Percentiles rank a stretch among this genome's conserved stretches.
phyloP scores from a whole-genome alignment of 768 basidiomycete species.

The Dioszegia aurantiaca region DNA sequence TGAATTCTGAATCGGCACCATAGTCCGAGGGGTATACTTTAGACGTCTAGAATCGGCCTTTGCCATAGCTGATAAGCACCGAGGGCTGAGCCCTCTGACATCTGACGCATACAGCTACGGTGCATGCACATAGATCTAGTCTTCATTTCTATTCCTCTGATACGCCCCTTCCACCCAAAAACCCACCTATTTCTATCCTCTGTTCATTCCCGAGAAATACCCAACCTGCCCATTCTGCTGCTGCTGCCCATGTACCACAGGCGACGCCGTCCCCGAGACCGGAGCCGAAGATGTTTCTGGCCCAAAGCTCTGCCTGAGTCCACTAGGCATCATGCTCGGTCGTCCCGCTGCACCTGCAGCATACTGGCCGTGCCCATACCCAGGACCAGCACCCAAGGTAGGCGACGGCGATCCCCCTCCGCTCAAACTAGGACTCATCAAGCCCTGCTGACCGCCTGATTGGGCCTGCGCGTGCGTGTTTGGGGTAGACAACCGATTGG shows the following conservation, averaged over 20 bases:
- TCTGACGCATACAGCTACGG: too few relatives aligned
- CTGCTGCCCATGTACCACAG: not conserved
- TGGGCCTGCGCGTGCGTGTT: too few relatives aligned
- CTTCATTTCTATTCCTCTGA: too few relatives aligned
- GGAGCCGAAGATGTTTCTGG: conserved; percentile 10
- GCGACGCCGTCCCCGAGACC: not conserved
- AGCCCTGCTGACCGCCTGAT: not conserved
- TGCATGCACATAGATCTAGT: too few relatives aligned
- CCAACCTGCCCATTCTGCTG: not conserved
- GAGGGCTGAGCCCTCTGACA: too few relatives aligned
- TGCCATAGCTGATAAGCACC: too few relatives aligned
- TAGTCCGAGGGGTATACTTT: too few relatives aligned
- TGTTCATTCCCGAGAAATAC: not conserved
- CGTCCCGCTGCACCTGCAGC: too few relatives aligned
- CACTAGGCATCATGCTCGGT: conserved; percentile 31
- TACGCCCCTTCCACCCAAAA: too few relatives aligned
- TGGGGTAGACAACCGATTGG: too few relatives aligned
- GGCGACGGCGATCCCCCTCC: conserved; percentile 6
- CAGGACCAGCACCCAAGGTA: conserved; percentile 1
- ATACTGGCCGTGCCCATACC: conserved; percentile 3
- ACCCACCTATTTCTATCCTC: not conserved
- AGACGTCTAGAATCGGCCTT: too few relatives aligned
- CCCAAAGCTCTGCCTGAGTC: conserved; percentile 38
- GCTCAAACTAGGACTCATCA: conserved; percentile 1
- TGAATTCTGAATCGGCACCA: too few relatives aligned